Evolutionary conservation across 2,329 filamentous ascomycete species (phyloP), one percentile per base, ranked within the genome.

Genomic region (Berkeleyomyces basicola): DNA sequence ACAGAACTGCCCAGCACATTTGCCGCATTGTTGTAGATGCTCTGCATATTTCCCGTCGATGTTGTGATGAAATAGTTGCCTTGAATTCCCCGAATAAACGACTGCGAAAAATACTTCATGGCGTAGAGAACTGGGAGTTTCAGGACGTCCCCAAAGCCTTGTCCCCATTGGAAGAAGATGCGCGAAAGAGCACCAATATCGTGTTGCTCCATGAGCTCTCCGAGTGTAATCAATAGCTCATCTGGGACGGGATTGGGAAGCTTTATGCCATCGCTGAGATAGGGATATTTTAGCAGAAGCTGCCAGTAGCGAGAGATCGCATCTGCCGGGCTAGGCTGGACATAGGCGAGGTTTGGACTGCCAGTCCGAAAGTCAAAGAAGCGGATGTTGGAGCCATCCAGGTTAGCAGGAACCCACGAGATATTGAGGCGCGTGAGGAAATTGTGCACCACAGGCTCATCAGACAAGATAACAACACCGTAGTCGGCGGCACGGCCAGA

Each of bases 21-120:
- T 49, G 87, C 84, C 70, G 83, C 86, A 75, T 88, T 91, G 67
- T 95, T 74, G 88, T 95, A 93, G 5, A 89, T 89, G 70, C 93
- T 93, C 2, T 87, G 86, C 71, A 91, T 88, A 66, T 95, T 77
- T 6, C 89, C 88, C 74, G 91, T 92, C 71, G 86, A 91, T 73
- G 85, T 86, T 23, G 88, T 90, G 70, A 95, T 75, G 72, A 95
- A 95, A 74, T 95, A 95, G 5, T 87, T 92, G 69, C 83, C 89
- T 73, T 95, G 89, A 69, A 95, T 90, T 61, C 89, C 90, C 72
- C n/a, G 31, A 14, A 59, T 46, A 43, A 71, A 64, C 6, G 40
- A 65, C 57, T 62, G 61, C 3, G 69, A 67, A 47, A 72, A 66
- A 16, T 65, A 65, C 64, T 76, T 74, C 58, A 77, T 67, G n/a